phyloP scores from a whole-genome alignment of 257 asterid genomes.

The Lycium ferocissimum region DNA sequence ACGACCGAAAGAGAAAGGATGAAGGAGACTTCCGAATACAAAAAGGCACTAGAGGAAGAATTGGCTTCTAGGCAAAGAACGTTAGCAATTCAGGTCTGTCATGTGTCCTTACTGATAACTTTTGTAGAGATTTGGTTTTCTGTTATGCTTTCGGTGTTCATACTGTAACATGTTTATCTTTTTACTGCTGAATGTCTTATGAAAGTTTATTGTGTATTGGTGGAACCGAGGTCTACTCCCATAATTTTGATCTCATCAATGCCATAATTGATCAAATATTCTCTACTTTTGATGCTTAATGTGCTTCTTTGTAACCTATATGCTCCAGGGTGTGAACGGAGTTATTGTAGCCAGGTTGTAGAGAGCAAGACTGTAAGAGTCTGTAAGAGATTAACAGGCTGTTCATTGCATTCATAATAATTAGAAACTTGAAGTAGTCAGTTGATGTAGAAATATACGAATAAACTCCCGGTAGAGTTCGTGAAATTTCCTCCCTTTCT shows the following conservation, averaged over 20 bases:
- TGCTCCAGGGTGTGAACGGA: not conserved
- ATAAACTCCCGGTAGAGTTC: not conserved
- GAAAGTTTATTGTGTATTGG: not conserved
- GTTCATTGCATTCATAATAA: not conserved
- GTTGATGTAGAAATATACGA: not conserved
- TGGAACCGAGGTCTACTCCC: not conserved
- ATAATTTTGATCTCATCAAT: not conserved
- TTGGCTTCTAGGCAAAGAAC: slow-evolving; percentile 73
- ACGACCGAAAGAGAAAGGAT: slow-evolving; percentile 66
- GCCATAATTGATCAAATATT: not conserved
- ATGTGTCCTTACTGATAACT: not conserved
- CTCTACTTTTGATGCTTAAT: not conserved
- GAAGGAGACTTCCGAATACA: slow-evolving; percentile 91
- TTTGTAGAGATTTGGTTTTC: not conserved
- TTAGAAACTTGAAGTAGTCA: slow-evolving; percentile 27
- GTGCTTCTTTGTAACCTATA: slow-evolving; percentile 10
- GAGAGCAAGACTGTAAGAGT: not conserved
- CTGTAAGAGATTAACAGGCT: not conserved
- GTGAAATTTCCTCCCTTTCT: not conserved
- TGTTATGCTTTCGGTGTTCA: not conserved
- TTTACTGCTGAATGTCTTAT: not conserved
- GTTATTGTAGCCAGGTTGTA: slow-evolving; percentile 4
- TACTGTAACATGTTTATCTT: not conserved
- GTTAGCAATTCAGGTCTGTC: slow-evolving; percentile 70
- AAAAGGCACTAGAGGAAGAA: slow-evolving; percentile 79